Base-by-base conservation (phyloP, 768 basidiomycete species). In the Coprinopsis marcescibilis region DNA sequence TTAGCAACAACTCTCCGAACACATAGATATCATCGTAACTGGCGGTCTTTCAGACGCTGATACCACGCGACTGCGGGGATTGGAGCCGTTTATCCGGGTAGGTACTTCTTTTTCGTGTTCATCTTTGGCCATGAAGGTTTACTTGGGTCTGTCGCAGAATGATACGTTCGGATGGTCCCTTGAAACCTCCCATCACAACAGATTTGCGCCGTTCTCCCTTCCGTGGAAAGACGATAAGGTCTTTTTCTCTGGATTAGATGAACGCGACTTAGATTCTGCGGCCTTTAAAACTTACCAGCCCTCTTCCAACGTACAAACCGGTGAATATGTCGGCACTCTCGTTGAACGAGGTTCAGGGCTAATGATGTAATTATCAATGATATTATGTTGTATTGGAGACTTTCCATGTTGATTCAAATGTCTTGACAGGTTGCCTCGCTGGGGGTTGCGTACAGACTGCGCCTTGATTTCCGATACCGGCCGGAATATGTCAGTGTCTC, bases 381-480 rank as follows among this genome's bases (percentile, higher is more conserved):
- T n/a, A n/a, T n/a, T n/a, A n/a, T n/a, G n/a, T n/a, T n/a, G n/a
- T n/a, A n/a, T n/a, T n/a, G n/a, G n/a, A n/a, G n/a, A n/a, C n/a
- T n/a, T n/a, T n/a, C n/a, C n/a, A 13, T 20, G 19, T n/a, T 4
- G 10, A 10, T 38, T 5, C 15, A 26, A 19, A 8, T 44, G 17
- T 17, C 25, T 23, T 12, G 39, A n/a, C n/a, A 69, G 68, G 40
- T 65, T 64, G 49, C 65, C 70, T 13, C 56, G 64, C 46, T 71
- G 71, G 71, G 71, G 71, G 0, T 60, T 68, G 15, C 57, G 70
- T 15, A 66, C 65, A 3, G 62, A 60, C 27, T 73, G 70, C 49
- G 46, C 52, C 13, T 65, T 62, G 32, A 53, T 70, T 13, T 57
- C 66, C 5, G 54, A 66, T 33, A 50, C 55, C 1, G 30, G 53